Base-by-base conservation (phyloP, 2,329 filamentous ascomycete species). In the Aspergillus fumigatus region DNA sequence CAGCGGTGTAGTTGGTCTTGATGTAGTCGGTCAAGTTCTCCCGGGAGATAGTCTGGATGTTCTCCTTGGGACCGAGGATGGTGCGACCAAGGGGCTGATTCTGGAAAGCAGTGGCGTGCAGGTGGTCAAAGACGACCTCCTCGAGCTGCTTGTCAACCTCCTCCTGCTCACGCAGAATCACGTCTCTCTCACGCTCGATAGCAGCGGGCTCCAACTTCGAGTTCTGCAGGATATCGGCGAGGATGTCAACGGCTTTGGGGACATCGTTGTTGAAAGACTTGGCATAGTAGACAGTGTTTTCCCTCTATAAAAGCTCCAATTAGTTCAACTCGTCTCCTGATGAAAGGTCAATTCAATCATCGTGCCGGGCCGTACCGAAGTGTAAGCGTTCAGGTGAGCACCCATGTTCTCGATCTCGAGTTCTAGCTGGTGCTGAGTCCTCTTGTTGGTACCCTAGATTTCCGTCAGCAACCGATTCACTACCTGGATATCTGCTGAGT, bases 401-500 rank as follows among this genome's bases (percentile, higher is more conserved):
- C 94, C 94, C 90, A 99, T 97, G 82, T 99, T 99, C 85, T 99
- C 94, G 74, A 99, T 97, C 83, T 99, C 94, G 65, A 99, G 88
- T 83, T 99, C 94, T 75, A 99, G 84, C 82, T 99, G 94, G 76
- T 95, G 89, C 80, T 99, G 94, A 65, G 89, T 92, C 79, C 94
- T 87, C 82, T 89, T 96, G 78, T 89, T 84, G 67, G 94, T 99
- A 70, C 94, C 94, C 92, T 78, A 58, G 23, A 57, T 51, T 45
- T 25, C 52, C 27, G 54, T 67, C 56, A 65, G 57, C 57, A 27
- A 43, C 17, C n/a, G 19, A 51, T 45, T 25, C 45, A 23, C 29
- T 11, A 23, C 14, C n/a, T 38, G 29, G 25, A 48, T 47, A 53
- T 52, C 14, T 7, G 10, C 25, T 1, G 14, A 14, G 21, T 38